These are phyloP conservation scores for Yamadazyma songkhlaensis DNA, from an alignment of 1,139 yeast genomes.

Conservation along the genomic window DNA sequence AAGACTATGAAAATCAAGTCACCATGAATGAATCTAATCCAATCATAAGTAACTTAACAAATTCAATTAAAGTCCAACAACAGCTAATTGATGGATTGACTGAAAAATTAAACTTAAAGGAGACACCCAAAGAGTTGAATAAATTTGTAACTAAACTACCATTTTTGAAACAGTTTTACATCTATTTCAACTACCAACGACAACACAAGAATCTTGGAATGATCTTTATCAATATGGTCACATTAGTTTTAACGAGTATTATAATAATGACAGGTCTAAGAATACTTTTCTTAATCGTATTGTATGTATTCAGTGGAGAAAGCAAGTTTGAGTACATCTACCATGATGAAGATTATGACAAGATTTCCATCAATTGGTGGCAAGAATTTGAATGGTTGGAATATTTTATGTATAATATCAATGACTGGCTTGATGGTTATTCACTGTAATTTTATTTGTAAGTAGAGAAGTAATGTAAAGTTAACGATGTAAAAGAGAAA, in stretches of 20 bases:
- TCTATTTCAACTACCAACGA: slow-evolving; percentile 25
- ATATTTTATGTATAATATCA: slow-evolving; percentile 23
- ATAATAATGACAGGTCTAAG: slow-evolving; percentile 13
- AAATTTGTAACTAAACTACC: slow-evolving; percentile 27
- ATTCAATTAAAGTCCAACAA: slow-evolving; percentile 21
- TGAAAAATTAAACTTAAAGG: slow-evolving; percentile 16
- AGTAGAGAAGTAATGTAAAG: neutral
- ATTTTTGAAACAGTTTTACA: slow-evolving; percentile 30
- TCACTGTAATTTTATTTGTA: neutral
- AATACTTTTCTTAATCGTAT: slow-evolving; percentile 8
- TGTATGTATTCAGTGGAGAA: slow-evolving; percentile 1
- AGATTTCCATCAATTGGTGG: slow-evolving; percentile 27
- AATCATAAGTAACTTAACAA: slow-evolving; percentile 17
- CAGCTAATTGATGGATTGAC: slow-evolving; percentile 20
- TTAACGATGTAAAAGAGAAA: neutral
- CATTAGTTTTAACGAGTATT: slow-evolving; percentile 22
- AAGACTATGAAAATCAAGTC: slow-evolving; percentile 22
- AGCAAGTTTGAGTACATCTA: slow-evolving; percentile 16
- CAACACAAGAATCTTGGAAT: slow-evolving; percentile 21
- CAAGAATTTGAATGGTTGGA: slow-evolving; percentile 33
- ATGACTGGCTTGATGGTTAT: slow-evolving; percentile 18
- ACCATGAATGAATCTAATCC: slow-evolving; percentile 14
- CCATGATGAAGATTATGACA: slow-evolving; percentile 16
- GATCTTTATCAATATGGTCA: slow-evolving; percentile 19
- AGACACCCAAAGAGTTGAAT: slow-evolving; percentile 9